phyloP scores from a whole-genome alignment of 2,329 filamentous ascomycete genomes.

The Bipolaris zeicola region DNA sequence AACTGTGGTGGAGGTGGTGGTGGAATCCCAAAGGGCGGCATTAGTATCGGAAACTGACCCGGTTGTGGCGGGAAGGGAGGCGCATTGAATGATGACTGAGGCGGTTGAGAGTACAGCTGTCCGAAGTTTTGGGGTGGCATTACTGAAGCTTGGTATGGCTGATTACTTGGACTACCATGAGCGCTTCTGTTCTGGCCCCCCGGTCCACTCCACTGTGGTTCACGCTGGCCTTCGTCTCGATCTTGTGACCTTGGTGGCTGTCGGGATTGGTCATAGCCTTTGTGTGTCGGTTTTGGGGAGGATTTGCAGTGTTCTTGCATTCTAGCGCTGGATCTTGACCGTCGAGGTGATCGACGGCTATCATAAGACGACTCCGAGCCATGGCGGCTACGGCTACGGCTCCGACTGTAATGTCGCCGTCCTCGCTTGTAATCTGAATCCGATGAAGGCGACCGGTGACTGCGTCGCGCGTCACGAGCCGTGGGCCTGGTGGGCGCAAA shows the following conservation, averaged over 20 bases:
- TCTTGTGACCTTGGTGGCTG: constrained; percentile 15
- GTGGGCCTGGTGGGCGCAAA: constrained; percentile 5
- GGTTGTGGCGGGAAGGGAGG: constrained; percentile 29
- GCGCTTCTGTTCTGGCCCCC: constrained; percentile 3
- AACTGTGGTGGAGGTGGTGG: constrained; percentile 30
- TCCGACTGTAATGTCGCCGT: constrained; percentile 14
- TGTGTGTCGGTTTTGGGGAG: constrained; percentile 16
- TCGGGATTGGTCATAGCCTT: constrained; percentile 13
- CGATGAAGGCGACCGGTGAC: constrained; percentile 24
- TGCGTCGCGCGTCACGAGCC: constrained; percentile 15
- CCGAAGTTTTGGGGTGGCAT: constrained; percentile 9
- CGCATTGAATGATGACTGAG: constrained; percentile 22
- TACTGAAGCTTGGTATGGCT: constrained; percentile 15
- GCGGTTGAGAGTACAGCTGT: constrained; percentile 16
- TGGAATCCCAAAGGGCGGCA: constrained; percentile 23
- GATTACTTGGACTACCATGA: constrained; percentile 9
- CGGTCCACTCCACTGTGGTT: constrained; percentile 17
- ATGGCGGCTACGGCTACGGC: constrained; percentile 20
- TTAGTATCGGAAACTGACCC: constrained; percentile 25
- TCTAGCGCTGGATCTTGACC: constrained; percentile 21
- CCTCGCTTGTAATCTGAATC: constrained; percentile 20
- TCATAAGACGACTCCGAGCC: constrained; percentile 25
- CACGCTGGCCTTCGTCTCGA: constrained; percentile 14
- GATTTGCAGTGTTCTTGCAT: constrained; percentile 17
- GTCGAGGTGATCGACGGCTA: constrained; percentile 10